These are phyloP conservation scores for Mucor sp. DNA, from an alignment of 371 early-diverging fungal genomes.

Conservation along the genomic window DNA sequence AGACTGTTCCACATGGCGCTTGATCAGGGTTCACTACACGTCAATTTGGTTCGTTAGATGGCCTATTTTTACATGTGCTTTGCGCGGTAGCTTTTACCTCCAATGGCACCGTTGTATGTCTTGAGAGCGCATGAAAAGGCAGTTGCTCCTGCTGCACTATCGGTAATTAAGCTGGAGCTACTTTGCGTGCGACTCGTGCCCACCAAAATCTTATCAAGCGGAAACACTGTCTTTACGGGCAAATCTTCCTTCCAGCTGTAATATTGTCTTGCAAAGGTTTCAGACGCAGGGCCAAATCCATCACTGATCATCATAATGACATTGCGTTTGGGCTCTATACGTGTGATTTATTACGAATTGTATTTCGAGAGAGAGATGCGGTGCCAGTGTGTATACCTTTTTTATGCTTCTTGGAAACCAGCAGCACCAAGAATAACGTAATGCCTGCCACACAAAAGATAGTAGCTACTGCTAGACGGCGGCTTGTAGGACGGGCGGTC, in stretches of 20 bases:
- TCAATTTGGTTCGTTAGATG: not conserved
- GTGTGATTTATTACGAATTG: not conserved
- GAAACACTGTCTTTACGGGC: slow-evolving; percentile 38
- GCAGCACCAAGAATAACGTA: not conserved
- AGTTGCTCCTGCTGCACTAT: slow-evolving; percentile 97
- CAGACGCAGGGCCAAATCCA: slow-evolving; percentile 94
- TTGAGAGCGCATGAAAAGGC: slow-evolving; percentile 86
- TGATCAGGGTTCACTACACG: slow-evolving; percentile 52
- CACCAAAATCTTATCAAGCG: slow-evolving; percentile 84
- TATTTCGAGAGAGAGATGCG: not conserved
- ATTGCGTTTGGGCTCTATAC: slow-evolving; percentile 38
- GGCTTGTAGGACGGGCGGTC: not conserved
- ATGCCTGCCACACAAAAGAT: not conserved
- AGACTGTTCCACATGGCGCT: slow-evolving; percentile 85
- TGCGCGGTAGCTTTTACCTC: slow-evolving; percentile 11
- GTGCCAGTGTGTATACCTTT: not conserved
- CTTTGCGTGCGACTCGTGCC: slow-evolving; percentile 90
- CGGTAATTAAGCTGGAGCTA: slow-evolving; percentile 82
- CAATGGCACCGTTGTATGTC: slow-evolving; percentile 90
- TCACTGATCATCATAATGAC: slow-evolving; percentile 94
- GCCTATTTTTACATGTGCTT: too few species aligned
- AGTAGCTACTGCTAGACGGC: not conserved
- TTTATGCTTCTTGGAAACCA: not conserved
- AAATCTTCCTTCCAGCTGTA: slow-evolving; percentile 55
- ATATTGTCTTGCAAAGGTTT: slow-evolving; percentile 86